Evolutionary conservation across 2,329 filamentous ascomycete genomes (phyloP).

Genomic region (Sporothrix dimorphospora): DNA sequence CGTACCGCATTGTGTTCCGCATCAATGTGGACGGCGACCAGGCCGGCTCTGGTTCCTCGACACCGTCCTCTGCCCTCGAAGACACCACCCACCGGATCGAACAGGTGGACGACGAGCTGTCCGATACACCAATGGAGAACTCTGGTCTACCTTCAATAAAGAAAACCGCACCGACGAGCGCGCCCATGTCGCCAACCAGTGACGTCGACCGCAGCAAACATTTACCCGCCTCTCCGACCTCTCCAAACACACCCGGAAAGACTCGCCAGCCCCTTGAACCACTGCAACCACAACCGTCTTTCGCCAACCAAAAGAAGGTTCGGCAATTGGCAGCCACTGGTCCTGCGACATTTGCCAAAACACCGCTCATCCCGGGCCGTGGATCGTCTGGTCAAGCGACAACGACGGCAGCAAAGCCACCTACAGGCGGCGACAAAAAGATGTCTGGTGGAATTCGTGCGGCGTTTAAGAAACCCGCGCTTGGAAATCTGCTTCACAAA

Average conservation of each 20-base stretch:
- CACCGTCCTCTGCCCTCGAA: not conserved
- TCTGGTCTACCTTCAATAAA: not conserved
- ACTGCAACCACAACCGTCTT: constrained; percentile 5
- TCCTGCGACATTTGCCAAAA: constrained; percentile 32
- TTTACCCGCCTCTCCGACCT: not conserved
- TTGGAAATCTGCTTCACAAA: constrained; percentile 51
- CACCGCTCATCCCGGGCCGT: not conserved
- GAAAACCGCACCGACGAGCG: not conserved
- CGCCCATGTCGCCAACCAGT: not conserved
- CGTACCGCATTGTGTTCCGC: constrained; percentile 62
- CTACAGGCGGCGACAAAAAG: not conserved
- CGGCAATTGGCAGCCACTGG: constrained; percentile 42
- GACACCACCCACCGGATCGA: constrained; percentile 28
- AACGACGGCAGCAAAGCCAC: constrained; percentile 6
- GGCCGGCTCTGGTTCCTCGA: not conserved
- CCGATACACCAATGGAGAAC: constrained; percentile 28
- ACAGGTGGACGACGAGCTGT: constrained; percentile 39
- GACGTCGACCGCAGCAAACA: not conserved
- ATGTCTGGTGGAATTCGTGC: constrained; percentile 47
- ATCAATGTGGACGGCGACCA: constrained; percentile 34
- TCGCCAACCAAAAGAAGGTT: constrained; percentile 53
- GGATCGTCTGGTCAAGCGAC: not conserved
- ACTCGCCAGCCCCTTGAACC: constrained; percentile 28
- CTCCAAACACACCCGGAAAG: too few relatives aligned
- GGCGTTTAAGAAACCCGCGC: constrained; percentile 53